phyloP scores from a whole-genome alignment of 2,329 filamentous ascomycete species.

The Ophiocordyceps robertsii region DNA sequence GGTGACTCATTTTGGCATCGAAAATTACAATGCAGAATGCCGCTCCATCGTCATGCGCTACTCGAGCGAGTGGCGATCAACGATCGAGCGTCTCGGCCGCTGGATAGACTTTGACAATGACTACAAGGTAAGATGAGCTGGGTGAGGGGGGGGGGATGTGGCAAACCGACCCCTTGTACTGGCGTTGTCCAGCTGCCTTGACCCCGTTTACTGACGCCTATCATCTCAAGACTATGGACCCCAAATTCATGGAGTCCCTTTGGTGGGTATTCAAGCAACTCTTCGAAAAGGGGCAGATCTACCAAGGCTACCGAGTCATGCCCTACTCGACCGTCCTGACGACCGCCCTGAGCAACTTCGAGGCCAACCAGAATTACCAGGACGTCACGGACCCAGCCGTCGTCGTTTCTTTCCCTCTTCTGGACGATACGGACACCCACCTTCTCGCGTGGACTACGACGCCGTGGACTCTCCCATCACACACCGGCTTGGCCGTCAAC shows the following conservation, averaged over 20 bases:
- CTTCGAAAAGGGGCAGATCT: slow-evolving; percentile 80
- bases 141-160: neutral
- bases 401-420: slow-evolving; percentile 74
- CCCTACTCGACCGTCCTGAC: slow-evolving; percentile 86
- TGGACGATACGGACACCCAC: slow-evolving; percentile 60
- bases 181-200: neutral
- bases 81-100: slow-evolving; percentile 75
- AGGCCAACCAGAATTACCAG: slow-evolving; percentile 89
- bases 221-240: slow-evolving; percentile 66
- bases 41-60: slow-evolving; percentile 88
- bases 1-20: slow-evolving; percentile 74
- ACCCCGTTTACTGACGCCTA: neutral
- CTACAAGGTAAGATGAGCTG: slow-evolving; percentile 55
- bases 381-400: slow-evolving; percentile 84
- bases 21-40: slow-evolving; percentile 85
- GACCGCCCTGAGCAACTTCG: slow-evolving; percentile 85
- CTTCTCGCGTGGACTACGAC: slow-evolving; percentile 86
- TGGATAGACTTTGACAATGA: slow-evolving; percentile 99
- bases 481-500: slow-evolving; percentile 64
- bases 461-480: slow-evolving; percentile 72
- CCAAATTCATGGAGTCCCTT: slow-evolving; percentile 86
- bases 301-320: slow-evolving; percentile 86
- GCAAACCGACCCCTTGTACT: neutral
- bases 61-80: slow-evolving; percentile 73
- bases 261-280: slow-evolving; percentile 97